Evolutionary conservation across 139 green algal genomes (phyloP).

Genomic region (Parachlorella kessleri): DNA sequence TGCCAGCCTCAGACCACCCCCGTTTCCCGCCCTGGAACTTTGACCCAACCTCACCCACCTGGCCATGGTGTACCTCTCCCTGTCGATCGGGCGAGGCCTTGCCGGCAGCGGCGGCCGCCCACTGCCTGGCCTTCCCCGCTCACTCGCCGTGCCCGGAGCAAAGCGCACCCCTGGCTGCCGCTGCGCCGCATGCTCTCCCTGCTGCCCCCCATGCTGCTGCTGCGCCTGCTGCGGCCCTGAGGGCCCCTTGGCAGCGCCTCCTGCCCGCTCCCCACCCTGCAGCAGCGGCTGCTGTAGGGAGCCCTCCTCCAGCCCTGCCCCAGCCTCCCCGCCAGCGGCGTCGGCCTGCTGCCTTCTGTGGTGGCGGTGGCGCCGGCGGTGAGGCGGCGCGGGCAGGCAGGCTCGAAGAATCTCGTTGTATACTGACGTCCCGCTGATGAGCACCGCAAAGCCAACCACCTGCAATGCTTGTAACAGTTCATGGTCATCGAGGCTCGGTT

Average conservation of each 20-base stretch:
- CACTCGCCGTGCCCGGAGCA: neutral
- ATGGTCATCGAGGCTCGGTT: too few species aligned
- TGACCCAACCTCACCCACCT: too few species aligned
- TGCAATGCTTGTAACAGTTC: too few species aligned
- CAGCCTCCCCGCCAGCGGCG: neutral
- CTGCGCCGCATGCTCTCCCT: neutral
- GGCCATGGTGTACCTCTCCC: slow-evolving; percentile 18
- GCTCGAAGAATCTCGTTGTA: slow-evolving; percentile 84
- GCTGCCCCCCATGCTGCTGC: neutral
- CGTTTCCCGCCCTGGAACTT: too few species aligned
- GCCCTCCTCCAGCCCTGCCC: neutral
- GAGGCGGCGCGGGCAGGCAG: slow-evolving; percentile 50
- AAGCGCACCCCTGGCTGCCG: neutral
- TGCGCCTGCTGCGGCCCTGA: neutral
- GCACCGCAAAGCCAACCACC: slow-evolving; percentile 79
- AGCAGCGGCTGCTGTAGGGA: slow-evolving; percentile 8
- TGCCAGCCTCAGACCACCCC: too few species aligned
- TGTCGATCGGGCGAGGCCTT: neutral
- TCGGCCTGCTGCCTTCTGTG: neutral
- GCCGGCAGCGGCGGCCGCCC: neutral
- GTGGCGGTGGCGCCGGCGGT: neutral
- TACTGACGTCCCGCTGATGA: slow-evolving; percentile 71
- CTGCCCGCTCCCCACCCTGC: neutral
- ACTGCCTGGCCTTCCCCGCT: neutral
- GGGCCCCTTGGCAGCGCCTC: neutral